Conservation (phyloP, 2,329 filamentous ascomycete species). For the Colletotrichum sp. region DNA sequence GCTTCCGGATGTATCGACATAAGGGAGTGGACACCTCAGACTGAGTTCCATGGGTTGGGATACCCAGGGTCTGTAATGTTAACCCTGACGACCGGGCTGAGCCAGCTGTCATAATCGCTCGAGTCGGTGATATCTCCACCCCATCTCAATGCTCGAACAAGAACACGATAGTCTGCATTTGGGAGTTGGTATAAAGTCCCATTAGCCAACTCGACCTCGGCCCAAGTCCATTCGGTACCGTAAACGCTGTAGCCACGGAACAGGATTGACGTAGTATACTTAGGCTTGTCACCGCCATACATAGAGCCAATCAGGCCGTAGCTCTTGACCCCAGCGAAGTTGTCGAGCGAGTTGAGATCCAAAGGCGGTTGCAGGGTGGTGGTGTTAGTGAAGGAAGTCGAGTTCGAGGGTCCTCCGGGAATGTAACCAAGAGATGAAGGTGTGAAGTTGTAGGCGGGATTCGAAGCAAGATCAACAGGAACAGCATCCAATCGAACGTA, state of each 20-base stretch:
- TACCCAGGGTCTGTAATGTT: constrained; percentile 5
- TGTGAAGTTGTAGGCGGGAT: background rate
- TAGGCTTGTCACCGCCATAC: constrained; percentile 3
- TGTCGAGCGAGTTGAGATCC: background rate
- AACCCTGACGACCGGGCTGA: constrained; percentile 3
- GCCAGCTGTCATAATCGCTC: constrained; percentile 11
- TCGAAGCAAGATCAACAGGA: constrained; percentile 1
- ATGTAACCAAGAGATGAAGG: background rate
- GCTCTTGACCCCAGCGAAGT: constrained; percentile 1
- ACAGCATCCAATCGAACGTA: constrained; percentile 5
- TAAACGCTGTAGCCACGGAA: constrained; percentile 11
- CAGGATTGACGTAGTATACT: background rate
- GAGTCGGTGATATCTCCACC: background rate
- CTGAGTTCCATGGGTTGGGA: constrained; percentile 1
- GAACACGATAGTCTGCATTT: constrained; percentile 13
- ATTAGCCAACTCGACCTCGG: constrained; percentile 3
- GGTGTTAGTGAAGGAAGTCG: background rate
- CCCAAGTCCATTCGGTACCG: constrained; percentile 2
- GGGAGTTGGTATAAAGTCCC: constrained; percentile 9
- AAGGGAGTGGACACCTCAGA: background rate
- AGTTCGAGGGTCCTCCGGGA: background rate
- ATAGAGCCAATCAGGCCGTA: constrained; percentile 2
- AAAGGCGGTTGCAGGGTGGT: background rate
- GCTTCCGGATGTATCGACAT: background rate
- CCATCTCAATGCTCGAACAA: constrained; percentile 2